These are phyloP conservation scores for Saccharomyces kudriavzevii DNA, from an alignment of 805 yeast species.

Conservation along the genomic window DNA sequence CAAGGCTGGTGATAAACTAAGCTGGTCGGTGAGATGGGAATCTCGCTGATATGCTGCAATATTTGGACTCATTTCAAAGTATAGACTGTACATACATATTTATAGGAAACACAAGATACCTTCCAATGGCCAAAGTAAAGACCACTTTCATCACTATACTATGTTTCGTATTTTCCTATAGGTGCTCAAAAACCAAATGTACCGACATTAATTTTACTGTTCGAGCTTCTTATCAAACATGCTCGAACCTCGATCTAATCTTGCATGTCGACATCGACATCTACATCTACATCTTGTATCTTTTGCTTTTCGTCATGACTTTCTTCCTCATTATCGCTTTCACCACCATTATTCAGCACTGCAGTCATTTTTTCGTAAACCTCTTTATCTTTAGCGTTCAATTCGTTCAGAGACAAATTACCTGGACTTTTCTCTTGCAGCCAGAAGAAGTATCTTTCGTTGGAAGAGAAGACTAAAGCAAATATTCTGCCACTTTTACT, in stretches of 20 bases:
- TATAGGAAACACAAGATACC: neutral
- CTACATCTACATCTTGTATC: conserved; percentile 12
- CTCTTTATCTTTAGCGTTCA: conserved; percentile 50
- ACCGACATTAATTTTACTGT: conserved; percentile 2
- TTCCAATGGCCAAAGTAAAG: conserved; percentile 1
- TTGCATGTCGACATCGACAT: conserved; percentile 6
- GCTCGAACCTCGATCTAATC: neutral
- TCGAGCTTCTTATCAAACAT: neutral
- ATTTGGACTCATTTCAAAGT: neutral
- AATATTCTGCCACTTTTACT: conserved; percentile 73
- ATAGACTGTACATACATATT: neutral
- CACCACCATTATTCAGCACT: conserved; percentile 34
- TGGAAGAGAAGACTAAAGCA: conserved; percentile 59
- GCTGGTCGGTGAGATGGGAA: conserved; percentile 72
- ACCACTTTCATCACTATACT: conserved; percentile 2
- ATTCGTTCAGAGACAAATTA: conserved; percentile 37
- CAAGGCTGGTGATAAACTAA: conserved; percentile 65
- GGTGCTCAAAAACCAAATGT: conserved; percentile 6
- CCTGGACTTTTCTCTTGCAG: conserved; percentile 60
- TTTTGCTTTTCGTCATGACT: conserved; percentile 11
- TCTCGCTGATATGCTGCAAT: neutral
- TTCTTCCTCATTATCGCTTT: conserved; percentile 15
- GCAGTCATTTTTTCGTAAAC: conserved; percentile 44
- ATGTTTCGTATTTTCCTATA: neutral
- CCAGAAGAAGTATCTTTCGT: conserved; percentile 56